Evolutionary conservation across 2,329 filamentous ascomycete species (phyloP), one percentile per base, ranked within the genome.

Genomic region (Ciborinia camelliae): DNA sequence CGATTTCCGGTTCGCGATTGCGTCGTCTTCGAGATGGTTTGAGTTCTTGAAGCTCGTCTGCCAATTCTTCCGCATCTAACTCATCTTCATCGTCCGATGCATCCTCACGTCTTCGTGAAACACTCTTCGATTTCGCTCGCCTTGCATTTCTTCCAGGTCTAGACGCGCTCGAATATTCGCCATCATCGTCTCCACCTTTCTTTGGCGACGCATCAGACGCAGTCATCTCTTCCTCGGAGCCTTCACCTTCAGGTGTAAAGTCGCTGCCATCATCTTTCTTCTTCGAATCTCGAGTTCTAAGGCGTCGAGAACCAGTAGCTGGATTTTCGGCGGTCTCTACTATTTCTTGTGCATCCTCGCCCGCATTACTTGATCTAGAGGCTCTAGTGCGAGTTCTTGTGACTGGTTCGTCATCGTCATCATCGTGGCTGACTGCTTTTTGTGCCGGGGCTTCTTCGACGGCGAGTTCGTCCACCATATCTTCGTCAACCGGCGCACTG

Each of bases 41-140:
- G 53, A 90, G 79, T 65, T 90, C 86, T 67, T 86, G 81, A 18
- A 87, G 81, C 73, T 90, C 87, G 75, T 88, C 86, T 7, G 84
- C 85, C 60, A 90, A 76, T 72, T 90, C 87, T 65, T 89, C 84
- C 58, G 83, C 77, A 69, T 90, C 86, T 23, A 88, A 79, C 50
- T 83, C 81, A 77, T 80, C 80, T 73, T 71, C 87, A 68, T 81
- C 87, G 68, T 75, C 83, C 0, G 85, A 87, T 39, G 61, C 53
- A 50, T 82, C 83, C 14, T 76, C 77, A 15, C 77, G 78, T 41
- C 79, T 80, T 48, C 81, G 80, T n/a, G 74, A 75, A 66, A 75
- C 80, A 65, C 80, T 81, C 53, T 79, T 78, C 9, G 80, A 80
- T 53, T 80, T 76, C 74, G 71, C 76, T 74, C 72, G 67, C 8